Base-by-base conservation (phyloP, 768 basidiomycete genomes). In the Gloeostereum incarnatum region DNA sequence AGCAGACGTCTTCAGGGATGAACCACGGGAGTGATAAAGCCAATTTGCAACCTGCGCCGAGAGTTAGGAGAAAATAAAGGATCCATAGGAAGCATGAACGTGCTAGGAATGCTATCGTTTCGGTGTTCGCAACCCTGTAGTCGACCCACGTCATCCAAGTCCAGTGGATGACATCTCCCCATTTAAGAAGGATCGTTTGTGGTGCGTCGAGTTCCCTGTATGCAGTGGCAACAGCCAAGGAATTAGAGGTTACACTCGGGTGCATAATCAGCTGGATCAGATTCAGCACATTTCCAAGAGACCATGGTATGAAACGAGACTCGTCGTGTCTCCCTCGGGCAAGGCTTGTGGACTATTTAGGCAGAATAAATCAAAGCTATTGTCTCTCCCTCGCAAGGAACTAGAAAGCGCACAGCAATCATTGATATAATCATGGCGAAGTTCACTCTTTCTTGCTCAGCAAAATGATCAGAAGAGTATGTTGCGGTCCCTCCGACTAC, bases 141-240 rank as follows among this genome's bases (percentile, higher is more conserved):
- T 83, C 81, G 33, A 58, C 52, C 78, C 81, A 86, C 5, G 67
- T 54, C 8, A 51, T 56, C 82, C 85, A 88, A 38, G 62, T 63
- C 82, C 83, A 85, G 1, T 70, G 66, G 2, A 81, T 52, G 8
- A 69, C 56, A 8, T 63, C 45, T 21, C 75, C 72, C 74, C 77
- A 84, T 43, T 58, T 58, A n/a, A 81, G 38, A n/a, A 86, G 51
- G 16, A 81, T 62, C 5, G 33, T 53, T 41, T 71, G 68, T 8
- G 78, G 54, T 31, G 48, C 40, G 50, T 76, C 69, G 5, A 69
- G 51, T 14, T 46, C 38, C 19, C 43, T 31, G 49, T 46, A 18
- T 39, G 47, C 13, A 53, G 57, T 16, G 33, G 38, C 23, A 6
- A 48, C 26, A 13, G 42, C 41, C 34, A 46, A 19, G 49, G 55